A percentile compares a stretch with the other conserved stretches of the same genome.
Evolutionary conservation across 805 yeast species (phyloP).

Genomic region (Myxozyma geophila): DNA sequence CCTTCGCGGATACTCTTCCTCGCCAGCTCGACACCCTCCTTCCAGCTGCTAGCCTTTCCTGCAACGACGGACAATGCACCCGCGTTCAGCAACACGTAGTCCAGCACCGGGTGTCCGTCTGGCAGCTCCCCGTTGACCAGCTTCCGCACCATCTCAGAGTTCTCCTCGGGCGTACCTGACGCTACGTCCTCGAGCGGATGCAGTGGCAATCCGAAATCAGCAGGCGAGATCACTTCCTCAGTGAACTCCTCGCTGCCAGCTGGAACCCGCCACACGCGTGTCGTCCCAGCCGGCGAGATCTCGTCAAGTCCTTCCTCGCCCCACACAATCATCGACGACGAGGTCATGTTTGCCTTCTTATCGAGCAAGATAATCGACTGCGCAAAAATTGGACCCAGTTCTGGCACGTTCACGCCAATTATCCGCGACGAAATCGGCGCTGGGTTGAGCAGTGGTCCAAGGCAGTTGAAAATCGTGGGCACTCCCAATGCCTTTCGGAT

Average conservation of each 20-base stretch:
- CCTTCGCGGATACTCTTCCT: constrained; percentile 70
- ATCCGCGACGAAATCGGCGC: constrained; percentile 78
- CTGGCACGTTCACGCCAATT: constrained; percentile 84
- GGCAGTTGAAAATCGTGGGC: constrained; percentile 90
- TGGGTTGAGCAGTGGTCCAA: constrained; percentile 95
- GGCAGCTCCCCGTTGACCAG: constrained; percentile 52
- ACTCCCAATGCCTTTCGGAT: constrained; percentile 80
- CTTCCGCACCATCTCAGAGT: constrained; percentile 65
- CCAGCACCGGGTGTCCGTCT: constrained; percentile 63
- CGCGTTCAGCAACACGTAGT: constrained; percentile 87
- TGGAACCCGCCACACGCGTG: constrained; percentile 78
- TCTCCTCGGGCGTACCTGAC: constrained; percentile 86
- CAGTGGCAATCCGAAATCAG: constrained; percentile 78
- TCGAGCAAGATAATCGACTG: constrained; percentile 73
- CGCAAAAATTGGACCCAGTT: constrained; percentile 82
- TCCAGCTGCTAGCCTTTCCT: constrained; percentile 69
- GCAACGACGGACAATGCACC: constrained; percentile 84
- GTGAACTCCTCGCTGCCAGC: constrained; percentile 23
- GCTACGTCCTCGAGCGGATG: constrained; percentile 70
- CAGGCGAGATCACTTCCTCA: constrained; percentile 44
- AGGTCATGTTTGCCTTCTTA: constrained; percentile 49
- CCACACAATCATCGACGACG: constrained; percentile 80
- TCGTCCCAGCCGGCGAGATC: constrained; percentile 83
- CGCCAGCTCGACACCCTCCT: constrained; percentile 76
- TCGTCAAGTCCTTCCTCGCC: constrained; percentile 93